Evolutionary conservation across 1,284 basidiomycete genomes (phyloP).

Genomic region (Melampsora abietis-canadensis): DNA sequence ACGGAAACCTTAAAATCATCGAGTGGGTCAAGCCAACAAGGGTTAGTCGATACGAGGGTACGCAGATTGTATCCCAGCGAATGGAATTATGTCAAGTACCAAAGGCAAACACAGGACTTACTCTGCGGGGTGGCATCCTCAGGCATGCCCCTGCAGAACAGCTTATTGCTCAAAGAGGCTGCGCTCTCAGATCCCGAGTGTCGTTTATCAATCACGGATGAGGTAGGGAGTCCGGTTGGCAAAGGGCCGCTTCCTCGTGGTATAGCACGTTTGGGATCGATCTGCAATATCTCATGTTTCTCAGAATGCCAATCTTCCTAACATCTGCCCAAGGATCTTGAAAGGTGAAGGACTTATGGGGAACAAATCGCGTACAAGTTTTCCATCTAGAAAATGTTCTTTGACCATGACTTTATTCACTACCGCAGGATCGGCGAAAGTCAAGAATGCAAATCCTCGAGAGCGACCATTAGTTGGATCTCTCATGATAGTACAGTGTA

Average conservation of each 20-base stretch:
- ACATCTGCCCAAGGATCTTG: neutral
- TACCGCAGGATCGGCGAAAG: conserved; percentile 78
- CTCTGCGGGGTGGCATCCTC: conserved; percentile 86
- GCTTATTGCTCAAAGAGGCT: conserved; percentile 53
- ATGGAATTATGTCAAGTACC: no score
- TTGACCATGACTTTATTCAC: conserved; percentile 84
- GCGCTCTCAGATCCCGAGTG: conserved; percentile 69
- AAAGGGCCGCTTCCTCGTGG: conserved; percentile 60
- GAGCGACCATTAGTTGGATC: conserved; percentile 80
- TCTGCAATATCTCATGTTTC: conserved; percentile 60
- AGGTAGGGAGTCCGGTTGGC: conserved; percentile 44
- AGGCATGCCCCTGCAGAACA: conserved; percentile 93
- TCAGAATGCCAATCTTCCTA: neutral
- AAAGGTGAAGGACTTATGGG: conserved; percentile 9
- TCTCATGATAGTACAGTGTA: conserved; percentile 91
- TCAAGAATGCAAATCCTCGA: conserved; percentile 88
- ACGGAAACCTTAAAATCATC: conserved; percentile 23
- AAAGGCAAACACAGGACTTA: conserved; percentile 60
- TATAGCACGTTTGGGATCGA: conserved; percentile 97
- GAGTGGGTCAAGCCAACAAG: no score
- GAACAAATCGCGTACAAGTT: conserved; percentile 73
- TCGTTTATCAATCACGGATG: conserved; percentile 30
- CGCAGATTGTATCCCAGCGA: no score
- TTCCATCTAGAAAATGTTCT: conserved; percentile 87
- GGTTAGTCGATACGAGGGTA: no score